phyloP scores from a whole-genome alignment of 192 early-diverging fungal species.

The Backusella tuberculispora region DNA sequence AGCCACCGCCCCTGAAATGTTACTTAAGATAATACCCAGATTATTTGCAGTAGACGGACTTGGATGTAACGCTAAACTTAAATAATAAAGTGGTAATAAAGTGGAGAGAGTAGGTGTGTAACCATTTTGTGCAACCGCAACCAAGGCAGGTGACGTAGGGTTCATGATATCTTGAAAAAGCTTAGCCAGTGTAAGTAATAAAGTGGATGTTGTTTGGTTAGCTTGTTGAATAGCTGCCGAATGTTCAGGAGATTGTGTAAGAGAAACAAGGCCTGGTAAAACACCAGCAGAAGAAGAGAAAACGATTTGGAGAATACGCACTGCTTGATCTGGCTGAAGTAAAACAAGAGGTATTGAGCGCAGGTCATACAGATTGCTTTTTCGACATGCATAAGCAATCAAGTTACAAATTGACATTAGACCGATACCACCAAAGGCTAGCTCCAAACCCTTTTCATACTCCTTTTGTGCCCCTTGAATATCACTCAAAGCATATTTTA shows the following conservation, averaged over 20 bases:
- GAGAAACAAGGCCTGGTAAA: conserved; percentile 62
- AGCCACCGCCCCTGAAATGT: conserved; percentile 62
- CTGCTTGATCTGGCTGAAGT: conserved; percentile 65
- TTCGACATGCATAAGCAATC: conserved; percentile 43
- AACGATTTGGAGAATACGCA: conserved; percentile 55
- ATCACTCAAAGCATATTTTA: conserved; percentile 78
- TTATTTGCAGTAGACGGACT: conserved; percentile 93
- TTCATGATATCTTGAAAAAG: conserved; percentile 80
- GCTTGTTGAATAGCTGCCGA: conserved; percentile 47
- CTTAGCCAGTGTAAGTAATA: conserved; percentile 86
- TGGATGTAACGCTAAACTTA: conserved; percentile 76
- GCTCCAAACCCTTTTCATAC: conserved; percentile 83
- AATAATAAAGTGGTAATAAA: conserved; percentile 83
- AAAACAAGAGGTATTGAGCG: conserved; percentile 57
- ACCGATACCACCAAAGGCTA: conserved; percentile 62
- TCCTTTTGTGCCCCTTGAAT: conserved; percentile 71
- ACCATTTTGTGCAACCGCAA: conserved; percentile 44
- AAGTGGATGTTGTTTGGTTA: conserved; percentile 66
- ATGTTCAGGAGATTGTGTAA: conserved; percentile 8
- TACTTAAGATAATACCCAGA: conserved; percentile 80
- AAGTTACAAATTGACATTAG: conserved; percentile 51
- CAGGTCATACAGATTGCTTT: not conserved
- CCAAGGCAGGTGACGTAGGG: conserved; percentile 44
- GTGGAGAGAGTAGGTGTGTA: conserved; percentile 60
- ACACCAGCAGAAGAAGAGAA: conserved; percentile 68